Percentiles rank a stretch among this genome's conserved stretches.
Conservation (phyloP, 768 basidiomycete species). For the Leccinum disarticulatum region DNA sequence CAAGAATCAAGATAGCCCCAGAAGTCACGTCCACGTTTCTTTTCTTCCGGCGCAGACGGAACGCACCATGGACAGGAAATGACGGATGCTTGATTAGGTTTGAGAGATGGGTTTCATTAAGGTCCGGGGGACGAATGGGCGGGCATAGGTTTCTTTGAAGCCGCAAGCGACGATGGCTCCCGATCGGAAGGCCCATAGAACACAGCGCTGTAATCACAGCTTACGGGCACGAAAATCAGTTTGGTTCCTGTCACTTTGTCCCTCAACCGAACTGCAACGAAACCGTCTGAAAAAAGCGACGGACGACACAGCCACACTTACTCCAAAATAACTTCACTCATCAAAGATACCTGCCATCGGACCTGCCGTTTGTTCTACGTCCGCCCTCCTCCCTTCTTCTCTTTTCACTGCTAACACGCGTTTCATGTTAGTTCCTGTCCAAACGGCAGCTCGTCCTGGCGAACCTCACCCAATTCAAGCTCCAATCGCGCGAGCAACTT, state of each 20-base stretch:
- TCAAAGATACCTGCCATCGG: conserved; percentile 22
- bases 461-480: conserved; percentile 25
- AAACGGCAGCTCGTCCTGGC: conserved; percentile 33
- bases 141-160: background rate
- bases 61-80: background rate
- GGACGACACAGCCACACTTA: conserved; percentile 15
- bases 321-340: conserved; percentile 18
- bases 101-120: background rate
- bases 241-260: background rate
- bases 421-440: conserved; percentile 18
- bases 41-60: background rate
- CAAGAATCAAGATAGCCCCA: background rate
- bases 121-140: background rate
- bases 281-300: too few relatives aligned
- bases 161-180: background rate
- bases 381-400: background rate
- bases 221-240: background rate
- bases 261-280: background rate
- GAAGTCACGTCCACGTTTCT: background rate
- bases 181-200: background rate
- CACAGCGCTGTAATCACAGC: background rate
- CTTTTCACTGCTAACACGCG: background rate
- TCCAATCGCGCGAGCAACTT: conserved; percentile 30
- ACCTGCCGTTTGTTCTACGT: conserved; percentile 27
- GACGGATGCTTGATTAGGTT: background rate